Base-by-base conservation (phyloP, 306 rosid species). In the Castanea mollissima region DNA sequence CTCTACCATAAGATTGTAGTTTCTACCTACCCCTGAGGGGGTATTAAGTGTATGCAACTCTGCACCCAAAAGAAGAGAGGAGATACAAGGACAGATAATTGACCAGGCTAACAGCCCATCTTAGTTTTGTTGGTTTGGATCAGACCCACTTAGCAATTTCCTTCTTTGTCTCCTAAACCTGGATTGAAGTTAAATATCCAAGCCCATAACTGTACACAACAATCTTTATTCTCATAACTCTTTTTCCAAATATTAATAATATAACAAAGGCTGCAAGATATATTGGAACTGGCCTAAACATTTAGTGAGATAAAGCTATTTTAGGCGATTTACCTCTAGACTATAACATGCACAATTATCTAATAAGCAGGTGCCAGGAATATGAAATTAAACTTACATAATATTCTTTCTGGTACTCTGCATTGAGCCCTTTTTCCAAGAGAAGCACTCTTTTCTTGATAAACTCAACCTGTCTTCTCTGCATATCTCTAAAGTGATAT, bases 371-470 rank as follows among this genome's bases (percentile, higher is more conserved):
- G 64, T 76, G 19, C 71, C 18, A 27, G 55, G 51, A 51, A 57
- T 18, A 69, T 25, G 68, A 51, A 41, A 35, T 51, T 60, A 41
- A 76, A 90, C 99, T 93, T 83, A 93, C 99, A 52, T 83, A 93
- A 86, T 93, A 90, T 79, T 93, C 97, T 83, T 89, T 90, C 86
- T 89, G 92, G 81, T 86, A 93, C 89, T 93, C 98, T 63, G 93
- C 94, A 74, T 90, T 90, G 59, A 91, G 91, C 49, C 98, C 99
- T 76, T 96, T 96, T 76, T 96, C 99, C 93, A 96, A 91, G 73
- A 96, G 98, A 60, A 91, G 96, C 81, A 96, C 99, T 86, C 99
- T 93, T 83, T 90, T 91, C 88, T 96, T 96, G 57, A 96, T 85
- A 79, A 89, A 96, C 83, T 96, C 99, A 75, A 96, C 99, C 86